Conservation (phyloP, 2,329 filamentous ascomycete species). For the Teratosphaeria pseudoeucalypti region DNA sequence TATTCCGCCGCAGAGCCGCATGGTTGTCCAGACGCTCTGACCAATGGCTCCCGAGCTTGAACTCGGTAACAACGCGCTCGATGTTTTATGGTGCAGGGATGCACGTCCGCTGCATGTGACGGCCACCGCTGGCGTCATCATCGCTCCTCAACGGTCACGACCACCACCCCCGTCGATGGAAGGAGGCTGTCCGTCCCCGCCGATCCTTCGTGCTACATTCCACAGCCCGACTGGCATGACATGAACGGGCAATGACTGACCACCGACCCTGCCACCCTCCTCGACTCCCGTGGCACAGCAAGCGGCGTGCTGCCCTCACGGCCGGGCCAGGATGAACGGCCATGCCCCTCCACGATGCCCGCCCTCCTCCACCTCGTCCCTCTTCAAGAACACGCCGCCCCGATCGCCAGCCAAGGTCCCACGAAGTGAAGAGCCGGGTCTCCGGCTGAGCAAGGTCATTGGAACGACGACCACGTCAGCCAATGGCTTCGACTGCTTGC, state of each 20-base stretch:
- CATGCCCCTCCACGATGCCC: conserved; percentile 40
- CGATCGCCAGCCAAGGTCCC: conserved; percentile 50
- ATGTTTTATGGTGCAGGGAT: no score
- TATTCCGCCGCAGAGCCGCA: not conserved
- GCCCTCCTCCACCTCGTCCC: conserved; percentile 66
- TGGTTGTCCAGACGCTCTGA: not conserved
- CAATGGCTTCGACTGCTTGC: conserved; percentile 74
- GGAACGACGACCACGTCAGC: conserved; percentile 80
- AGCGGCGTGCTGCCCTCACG: conserved; percentile 3
- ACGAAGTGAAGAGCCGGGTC: conserved; percentile 34
- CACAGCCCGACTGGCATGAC: not conserved
- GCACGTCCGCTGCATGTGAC: no score
- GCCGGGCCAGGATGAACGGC: conserved; percentile 25
- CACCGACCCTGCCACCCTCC: conserved; percentile 8
- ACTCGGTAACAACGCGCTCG: no score
- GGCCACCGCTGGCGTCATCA: not conserved
- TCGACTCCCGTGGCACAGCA: conserved; percentile 11
- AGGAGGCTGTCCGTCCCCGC: not conserved
- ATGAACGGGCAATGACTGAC: conserved; percentile 8
- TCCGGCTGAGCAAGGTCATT: conserved; percentile 74
- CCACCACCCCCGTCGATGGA: not conserved
- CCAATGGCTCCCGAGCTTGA: not conserved
- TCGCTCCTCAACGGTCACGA: not conserved
- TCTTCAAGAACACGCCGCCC: conserved; percentile 46
- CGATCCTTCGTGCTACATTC: not conserved